These are phyloP conservation scores for Brassica rapa DNA, from an alignment of 345 rosid genomes.

Conservation along the genomic window DNA sequence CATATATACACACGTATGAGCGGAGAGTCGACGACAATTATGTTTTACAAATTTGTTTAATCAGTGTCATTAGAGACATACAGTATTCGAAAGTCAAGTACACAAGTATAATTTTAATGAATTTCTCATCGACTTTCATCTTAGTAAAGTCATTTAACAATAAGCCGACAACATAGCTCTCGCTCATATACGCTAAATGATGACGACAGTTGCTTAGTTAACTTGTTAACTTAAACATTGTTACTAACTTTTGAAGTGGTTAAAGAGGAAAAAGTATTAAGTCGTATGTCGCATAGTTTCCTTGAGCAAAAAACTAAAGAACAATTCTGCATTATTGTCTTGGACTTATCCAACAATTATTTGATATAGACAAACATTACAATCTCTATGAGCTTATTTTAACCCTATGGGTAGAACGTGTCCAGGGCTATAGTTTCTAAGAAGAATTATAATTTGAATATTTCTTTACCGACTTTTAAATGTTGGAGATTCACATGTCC, in stretches of 20 bases:
- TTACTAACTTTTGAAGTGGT: background rate
- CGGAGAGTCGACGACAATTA: background rate
- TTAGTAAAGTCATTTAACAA: background rate
- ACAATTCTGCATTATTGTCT: slow-evolving; percentile 9
- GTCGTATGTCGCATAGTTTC: background rate
- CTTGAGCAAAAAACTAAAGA: slow-evolving; percentile 9
- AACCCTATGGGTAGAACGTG: slow-evolving; percentile 8
- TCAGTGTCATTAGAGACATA: slow-evolving; percentile 1
- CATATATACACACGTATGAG: background rate
- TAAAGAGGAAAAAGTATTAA: background rate
- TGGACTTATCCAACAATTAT: slow-evolving; percentile 27
- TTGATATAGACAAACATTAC: background rate
- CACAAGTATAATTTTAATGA: background rate
- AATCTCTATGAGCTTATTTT: background rate
- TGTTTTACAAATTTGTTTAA: slow-evolving; percentile 1
- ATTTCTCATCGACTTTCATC: background rate
- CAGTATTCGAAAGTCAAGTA: background rate
- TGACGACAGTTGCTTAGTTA: slow-evolving; percentile 16
- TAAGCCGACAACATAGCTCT: slow-evolving; percentile 6
- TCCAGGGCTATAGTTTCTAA: background rate
- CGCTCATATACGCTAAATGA: slow-evolving; percentile 14
- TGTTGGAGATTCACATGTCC: slow-evolving; percentile 17
- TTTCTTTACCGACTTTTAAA: slow-evolving; percentile 6
- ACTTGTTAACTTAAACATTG: background rate
- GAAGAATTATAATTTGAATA: slow-evolving; percentile 3